Evolutionary conservation across 2,329 filamentous ascomycete species (phyloP).

Genomic region (Dothistroma pini): DNA sequence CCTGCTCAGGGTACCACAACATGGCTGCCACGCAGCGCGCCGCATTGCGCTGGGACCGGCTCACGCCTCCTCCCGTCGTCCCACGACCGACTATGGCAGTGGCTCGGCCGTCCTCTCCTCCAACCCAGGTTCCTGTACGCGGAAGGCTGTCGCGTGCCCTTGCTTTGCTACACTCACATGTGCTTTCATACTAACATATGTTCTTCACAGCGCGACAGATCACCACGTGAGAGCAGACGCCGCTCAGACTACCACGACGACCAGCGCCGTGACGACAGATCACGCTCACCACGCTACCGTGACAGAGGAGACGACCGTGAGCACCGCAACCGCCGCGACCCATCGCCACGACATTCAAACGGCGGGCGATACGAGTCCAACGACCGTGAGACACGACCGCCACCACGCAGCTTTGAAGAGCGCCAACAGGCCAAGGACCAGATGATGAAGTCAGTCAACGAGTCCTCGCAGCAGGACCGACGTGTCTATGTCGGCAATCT

Average conservation of each 20-base stretch:
- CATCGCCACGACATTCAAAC: conserved; percentile 84
- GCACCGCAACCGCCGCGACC: conserved; percentile 45
- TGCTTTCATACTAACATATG: background rate
- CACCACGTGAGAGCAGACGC: conserved; percentile 54
- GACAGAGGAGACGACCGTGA: conserved; percentile 25
- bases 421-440: conserved; percentile 79
- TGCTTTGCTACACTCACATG: background rate
- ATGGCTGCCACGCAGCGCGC: background rate
- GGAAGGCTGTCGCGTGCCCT: conserved; percentile 4
- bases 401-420: conserved; percentile 72
- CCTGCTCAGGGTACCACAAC: background rate
- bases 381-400: conserved; percentile 36
- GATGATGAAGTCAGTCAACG: conserved; percentile 93
- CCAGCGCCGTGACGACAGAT: conserved; percentile 21
- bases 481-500: conserved; percentile 99
- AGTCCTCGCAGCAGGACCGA: conserved; percentile 96
- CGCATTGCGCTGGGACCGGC: background rate
- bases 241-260: conserved; percentile 23
- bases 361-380: conserved; percentile 52
- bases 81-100: background rate
- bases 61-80: background rate
- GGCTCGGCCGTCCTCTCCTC: background rate
- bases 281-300: conserved; percentile 19
- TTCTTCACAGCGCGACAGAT: conserved; percentile 1
- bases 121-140: background rate